Evolutionary conservation across 2,329 filamentous ascomycete genomes (phyloP).

Genomic region (Cercospora nicotianae): DNA sequence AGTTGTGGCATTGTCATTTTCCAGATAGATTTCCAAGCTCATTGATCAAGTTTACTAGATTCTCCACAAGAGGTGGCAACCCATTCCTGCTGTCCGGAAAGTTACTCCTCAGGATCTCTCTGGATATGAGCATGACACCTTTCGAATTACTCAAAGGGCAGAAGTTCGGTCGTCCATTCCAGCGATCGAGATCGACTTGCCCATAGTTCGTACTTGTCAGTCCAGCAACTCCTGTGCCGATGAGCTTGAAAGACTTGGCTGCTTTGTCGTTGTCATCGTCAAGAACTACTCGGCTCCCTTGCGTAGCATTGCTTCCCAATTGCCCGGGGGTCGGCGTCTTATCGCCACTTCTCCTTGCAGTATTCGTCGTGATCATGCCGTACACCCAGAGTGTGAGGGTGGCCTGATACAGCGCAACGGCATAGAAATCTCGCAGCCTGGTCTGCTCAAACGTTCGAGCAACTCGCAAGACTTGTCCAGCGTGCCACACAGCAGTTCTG

Average conservation of each 20-base stretch:
- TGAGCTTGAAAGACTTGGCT: slow-evolving; percentile 58
- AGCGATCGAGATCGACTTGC: background rate
- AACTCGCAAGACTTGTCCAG: slow-evolving; percentile 62
- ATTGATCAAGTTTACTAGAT: slow-evolving; percentile 61
- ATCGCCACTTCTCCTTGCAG: slow-evolving; percentile 41
- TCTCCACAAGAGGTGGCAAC: slow-evolving; percentile 62
- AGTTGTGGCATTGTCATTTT: background rate
- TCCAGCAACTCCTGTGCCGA: slow-evolving; percentile 57
- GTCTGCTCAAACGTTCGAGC: slow-evolving; percentile 42
- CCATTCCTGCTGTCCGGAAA: slow-evolving; percentile 35
- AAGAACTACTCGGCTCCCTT: slow-evolving; percentile 37
- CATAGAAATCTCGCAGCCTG: slow-evolving; percentile 59
- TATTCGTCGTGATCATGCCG: slow-evolving; percentile 46
- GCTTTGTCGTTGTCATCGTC: slow-evolving; percentile 59
- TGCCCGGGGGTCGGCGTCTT: slow-evolving; percentile 14
- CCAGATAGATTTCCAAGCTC: slow-evolving; percentile 47
- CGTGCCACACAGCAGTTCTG: slow-evolving; percentile 62
- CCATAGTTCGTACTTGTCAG: slow-evolving; percentile 11
- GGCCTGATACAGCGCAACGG: slow-evolving; percentile 66
- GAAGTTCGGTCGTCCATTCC: slow-evolving; percentile 19
- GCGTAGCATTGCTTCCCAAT: background rate
- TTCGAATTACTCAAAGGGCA: slow-evolving; percentile 54
- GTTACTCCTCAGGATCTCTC: slow-evolving; percentile 57
- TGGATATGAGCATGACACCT: slow-evolving; percentile 58
- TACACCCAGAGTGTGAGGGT: slow-evolving; percentile 67